Percentiles rank a stretch among this genome's conserved stretches.
These are phyloP conservation scores for Aspergillus taichungensis DNA, from an alignment of 495 filamentous ascomycete genomes.

Conservation along the genomic window DNA sequence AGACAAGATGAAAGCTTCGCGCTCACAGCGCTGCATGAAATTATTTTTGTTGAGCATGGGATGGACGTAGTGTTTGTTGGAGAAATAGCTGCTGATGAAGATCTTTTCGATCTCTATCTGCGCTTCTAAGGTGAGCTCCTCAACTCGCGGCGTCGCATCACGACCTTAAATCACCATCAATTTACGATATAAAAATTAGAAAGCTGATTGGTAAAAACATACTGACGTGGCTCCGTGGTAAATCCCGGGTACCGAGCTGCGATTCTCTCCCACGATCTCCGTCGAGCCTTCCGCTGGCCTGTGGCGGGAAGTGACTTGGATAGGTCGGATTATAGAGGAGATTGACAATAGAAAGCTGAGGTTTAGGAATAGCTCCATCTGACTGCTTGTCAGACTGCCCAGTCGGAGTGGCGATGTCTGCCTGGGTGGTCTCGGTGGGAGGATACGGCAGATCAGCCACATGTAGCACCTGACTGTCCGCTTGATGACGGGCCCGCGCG, in stretches of 20 bases:
- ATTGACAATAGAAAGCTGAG: slow-evolving; percentile 19
- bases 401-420: not conserved
- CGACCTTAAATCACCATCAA: no score
- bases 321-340: slow-evolving; percentile 17
- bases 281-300: not conserved
- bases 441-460: not conserved
- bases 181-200: no score
- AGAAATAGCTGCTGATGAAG: slow-evolving; percentile 20
- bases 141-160: slow-evolving; percentile 1
- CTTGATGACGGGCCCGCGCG: slow-evolving; percentile 14
- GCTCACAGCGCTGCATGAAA: slow-evolving; percentile 17
- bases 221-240: not conserved
- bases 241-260: not conserved
- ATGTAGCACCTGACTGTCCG: slow-evolving; percentile 2
- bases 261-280: not conserved
- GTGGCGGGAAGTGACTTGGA: slow-evolving; percentile 7
- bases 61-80: slow-evolving; percentile 20
- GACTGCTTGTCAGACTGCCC: slow-evolving; percentile 1
- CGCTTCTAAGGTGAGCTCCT: slow-evolving; percentile 5
- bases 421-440: no score
- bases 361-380: slow-evolving; percentile 1
- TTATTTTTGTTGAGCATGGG: slow-evolving; percentile 13
- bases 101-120: slow-evolving; percentile 20
- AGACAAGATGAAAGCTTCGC: slow-evolving; percentile 10
- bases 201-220: no score